Base-by-base conservation (phyloP, 2,329 filamentous ascomycete genomes). In the Aspergillus terreus region DNA sequence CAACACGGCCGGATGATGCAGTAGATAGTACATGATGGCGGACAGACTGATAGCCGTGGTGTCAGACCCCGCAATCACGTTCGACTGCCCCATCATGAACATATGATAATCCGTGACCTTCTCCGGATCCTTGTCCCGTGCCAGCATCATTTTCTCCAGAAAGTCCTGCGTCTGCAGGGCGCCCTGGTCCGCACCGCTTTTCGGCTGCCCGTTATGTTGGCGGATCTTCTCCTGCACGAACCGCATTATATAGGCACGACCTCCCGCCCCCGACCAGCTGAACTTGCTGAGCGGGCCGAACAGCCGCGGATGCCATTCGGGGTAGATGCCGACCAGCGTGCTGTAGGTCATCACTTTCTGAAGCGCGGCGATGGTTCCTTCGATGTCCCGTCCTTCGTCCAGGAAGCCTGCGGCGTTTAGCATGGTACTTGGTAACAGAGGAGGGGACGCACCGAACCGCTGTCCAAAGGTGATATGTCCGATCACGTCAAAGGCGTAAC, bases 41-140 rank as follows among this genome's bases (percentile, higher is more conserved):
- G 70, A 70, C 0, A 82, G 67, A 2, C 70, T 75, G 42, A 80
- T 76, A 2, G 76, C 71, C 0, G 79, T 82, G 0, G 80, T 82
- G 53, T 72, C 72, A 2, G 60, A 67, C 2, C 70, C 73, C 3
- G 71, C 72, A n/a, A 52, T 54, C 9, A 62, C 62, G 56, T 65
- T 71, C 40, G 68, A 66, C 49, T 65, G 53, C 2, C 65, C 67
- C 67, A 71, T 68, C 49, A 70, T 70, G n/a, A 67, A 63, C 2
- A 73, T 51, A 51, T 73, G 74, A 30, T 66, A 67, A 30, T 70
- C 61, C 0, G 71, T 74, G 9, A 78, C 69, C 19, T 65, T 73
- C 1, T 72, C 64, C 0, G 76, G 74, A 40, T 77, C 62, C n/a
- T 70, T 63, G 11, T 71, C 65, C 38, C 75, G 70, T 10, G 71